Evolutionary conservation across 192 early-diverging fungal genomes (phyloP), one percentile per base, ranked within the genome.

Genomic region (Coemansia umbellata): DNA sequence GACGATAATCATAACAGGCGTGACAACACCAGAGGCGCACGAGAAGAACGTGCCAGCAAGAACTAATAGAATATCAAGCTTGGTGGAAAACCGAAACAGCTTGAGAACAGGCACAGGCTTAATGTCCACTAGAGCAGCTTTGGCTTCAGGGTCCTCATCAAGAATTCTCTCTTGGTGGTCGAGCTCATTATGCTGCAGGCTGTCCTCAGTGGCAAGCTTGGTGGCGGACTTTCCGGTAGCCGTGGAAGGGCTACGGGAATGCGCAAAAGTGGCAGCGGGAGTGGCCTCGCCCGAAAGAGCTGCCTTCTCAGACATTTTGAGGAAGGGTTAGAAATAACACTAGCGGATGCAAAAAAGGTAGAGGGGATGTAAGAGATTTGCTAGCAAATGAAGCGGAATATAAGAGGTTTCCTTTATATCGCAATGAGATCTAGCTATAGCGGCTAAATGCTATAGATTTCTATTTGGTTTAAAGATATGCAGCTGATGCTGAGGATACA

Each of bases 51-150:
- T 35, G 18, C 79, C 81, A 39, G 78, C 8, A 15, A 71, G 11
- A 42, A 82, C 83, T 40, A 83, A 73, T 15, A 81, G n/a, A 35
- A 59, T 63, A 50, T 91, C 88, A 1, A 50, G 26, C 15, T 76
- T 58, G 24, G 79, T 79, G 8, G 88, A 84, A 55, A 87, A 93
- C 9, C 85, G 81, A 52, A 85, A 91, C 31, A 93, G 70, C 51
- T 80, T 57, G 21, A 75, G 39, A 21, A 86, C 51, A 4, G 78
- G 52, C 2, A 87, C 59, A 6, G 78, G 56, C 39, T 48, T 24
- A 19, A 39, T 30, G 10, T 60, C 47, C 5, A 51, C 43, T 19
- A 31, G 22, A 3, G 41, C 13, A 2, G n/a, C 11, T 4, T 17
- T 41, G 4, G 31, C 40, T 14, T 57, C 45, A 5, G 37, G 40